phyloP scores from a whole-genome alignment of 345 rosid species.

The Lagerstroemia speciosa region DNA sequence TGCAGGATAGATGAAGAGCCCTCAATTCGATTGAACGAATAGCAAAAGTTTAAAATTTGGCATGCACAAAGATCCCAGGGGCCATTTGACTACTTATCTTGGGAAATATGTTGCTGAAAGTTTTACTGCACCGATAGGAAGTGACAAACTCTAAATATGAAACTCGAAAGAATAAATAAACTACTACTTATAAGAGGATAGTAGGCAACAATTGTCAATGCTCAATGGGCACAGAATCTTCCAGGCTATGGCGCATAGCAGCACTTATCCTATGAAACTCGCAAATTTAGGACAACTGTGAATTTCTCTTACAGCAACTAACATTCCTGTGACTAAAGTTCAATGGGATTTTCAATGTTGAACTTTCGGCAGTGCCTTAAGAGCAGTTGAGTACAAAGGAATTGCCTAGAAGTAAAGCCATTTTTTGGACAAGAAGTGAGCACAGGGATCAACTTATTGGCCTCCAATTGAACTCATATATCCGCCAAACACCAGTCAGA shows the following conservation, averaged over 20 bases:
- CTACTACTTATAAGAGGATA: background rate
- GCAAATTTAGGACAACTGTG: too few species aligned
- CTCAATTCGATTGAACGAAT: conserved; percentile 4
- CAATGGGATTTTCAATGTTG: background rate
- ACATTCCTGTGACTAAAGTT: background rate
- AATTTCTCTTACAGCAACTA: background rate
- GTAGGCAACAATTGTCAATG: too few species aligned
- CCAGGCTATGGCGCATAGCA: background rate
- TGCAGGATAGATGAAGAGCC: conserved; percentile 27
- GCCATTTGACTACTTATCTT: background rate
- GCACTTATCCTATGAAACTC: too few species aligned
- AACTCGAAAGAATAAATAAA: background rate
- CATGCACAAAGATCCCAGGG: background rate
- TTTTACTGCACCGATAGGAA: background rate
- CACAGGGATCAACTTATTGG: background rate
- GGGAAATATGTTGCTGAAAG: background rate
- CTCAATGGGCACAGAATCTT: background rate
- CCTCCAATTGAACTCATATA: background rate
- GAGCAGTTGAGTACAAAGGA: background rate
- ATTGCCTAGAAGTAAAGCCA: background rate
- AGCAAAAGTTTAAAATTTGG: background rate
- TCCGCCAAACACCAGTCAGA: background rate
- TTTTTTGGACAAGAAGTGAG: background rate
- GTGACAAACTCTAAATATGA: background rate
- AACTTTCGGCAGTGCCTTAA: background rate